Conservation (phyloP, 257 asterid species). For the Misopates orontium region DNA sequence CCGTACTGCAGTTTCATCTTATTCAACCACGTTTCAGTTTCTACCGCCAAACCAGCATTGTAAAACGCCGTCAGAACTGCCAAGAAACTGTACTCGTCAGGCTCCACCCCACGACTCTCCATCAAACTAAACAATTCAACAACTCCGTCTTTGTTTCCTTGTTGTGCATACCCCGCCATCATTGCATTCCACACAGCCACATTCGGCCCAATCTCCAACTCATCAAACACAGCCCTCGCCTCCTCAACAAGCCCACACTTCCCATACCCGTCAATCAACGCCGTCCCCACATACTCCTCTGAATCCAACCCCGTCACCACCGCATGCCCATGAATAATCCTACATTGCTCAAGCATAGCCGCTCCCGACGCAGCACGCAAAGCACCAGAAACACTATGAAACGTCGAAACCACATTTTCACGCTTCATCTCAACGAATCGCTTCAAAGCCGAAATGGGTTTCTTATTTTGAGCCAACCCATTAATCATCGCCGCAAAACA, state of each 20-base stretch:
- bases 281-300: constrained; percentile 51
- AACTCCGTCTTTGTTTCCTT: constrained; percentile 45
- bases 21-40: constrained; percentile 61
- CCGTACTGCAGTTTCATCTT: constrained; percentile 48
- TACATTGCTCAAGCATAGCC: constrained; percentile 80
- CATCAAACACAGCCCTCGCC: constrained; percentile 61
- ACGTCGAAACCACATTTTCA: constrained; percentile 40
- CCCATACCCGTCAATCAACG: constrained; percentile 77
- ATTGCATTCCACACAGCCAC: constrained; percentile 65
- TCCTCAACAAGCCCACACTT: constrained; percentile 68
- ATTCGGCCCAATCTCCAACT: constrained; percentile 34
- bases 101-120: constrained; percentile 50
- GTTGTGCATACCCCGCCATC: constrained; percentile 82
- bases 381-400: constrained; percentile 67
- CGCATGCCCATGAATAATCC: constrained; percentile 66
- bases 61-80: constrained; percentile 33
- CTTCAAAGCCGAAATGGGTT: constrained; percentile 52
- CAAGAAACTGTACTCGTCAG: constrained; percentile 67
- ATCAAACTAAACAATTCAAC: constrained; percentile 44
- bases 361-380: constrained; percentile 56
- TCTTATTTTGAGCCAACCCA: constrained; percentile 60
- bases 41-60: constrained; percentile 35
- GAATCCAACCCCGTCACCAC: constrained; percentile 51
- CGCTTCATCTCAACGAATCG: constrained; percentile 64
- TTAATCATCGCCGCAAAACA: constrained; percentile 66